phyloP scores from a whole-genome alignment of 2,329 filamentous ascomycete genomes.

The Arthrobotrys entomopaga region DNA sequence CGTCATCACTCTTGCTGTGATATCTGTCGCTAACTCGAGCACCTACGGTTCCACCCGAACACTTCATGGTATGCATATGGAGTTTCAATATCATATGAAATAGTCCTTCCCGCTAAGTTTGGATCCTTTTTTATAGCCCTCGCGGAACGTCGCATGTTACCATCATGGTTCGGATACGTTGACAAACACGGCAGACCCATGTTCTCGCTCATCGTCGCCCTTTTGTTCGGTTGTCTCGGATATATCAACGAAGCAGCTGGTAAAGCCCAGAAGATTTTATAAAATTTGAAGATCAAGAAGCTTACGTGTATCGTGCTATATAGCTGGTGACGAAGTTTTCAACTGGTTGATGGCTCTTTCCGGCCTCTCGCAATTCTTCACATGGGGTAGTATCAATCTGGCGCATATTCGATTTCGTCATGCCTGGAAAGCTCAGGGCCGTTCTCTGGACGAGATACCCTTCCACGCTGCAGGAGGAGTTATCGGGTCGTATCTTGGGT shows the following conservation, averaged over 20 bases:
- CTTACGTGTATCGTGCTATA: neutral
- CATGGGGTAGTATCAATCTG: conserved; percentile 76
- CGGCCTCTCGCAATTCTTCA: conserved; percentile 77
- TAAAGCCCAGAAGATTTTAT: conserved; percentile 11
- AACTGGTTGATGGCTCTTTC: conserved; percentile 76
- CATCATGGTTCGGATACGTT: conserved; percentile 63
- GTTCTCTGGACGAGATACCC: conserved; percentile 62
- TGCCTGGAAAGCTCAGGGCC: conserved; percentile 71
- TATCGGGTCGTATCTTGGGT: conserved; percentile 73
- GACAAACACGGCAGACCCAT: conserved; percentile 65
- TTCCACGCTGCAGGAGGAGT: conserved; percentile 68
- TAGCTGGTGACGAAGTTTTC: conserved; percentile 68
- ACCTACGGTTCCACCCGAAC: conserved; percentile 51
- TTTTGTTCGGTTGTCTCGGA: conserved; percentile 42
- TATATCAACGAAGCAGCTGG: conserved; percentile 57
- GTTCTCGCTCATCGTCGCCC: conserved; percentile 45
- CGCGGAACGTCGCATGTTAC: conserved; percentile 36
- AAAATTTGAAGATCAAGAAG: neutral
- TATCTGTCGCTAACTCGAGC: conserved; percentile 50
- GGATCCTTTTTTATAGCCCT: conserved; percentile 18
- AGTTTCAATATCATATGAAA: neutral
- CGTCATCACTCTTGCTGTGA: conserved; percentile 64
- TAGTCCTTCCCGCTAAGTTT: too few relatives aligned
- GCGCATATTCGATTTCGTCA: conserved; percentile 74
- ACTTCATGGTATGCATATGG: conserved; percentile 34